Evolutionary conservation across 345 rosid species (phyloP), one percentile per base, ranked within the genome.

Genomic region (Heritiera littoralis): DNA sequence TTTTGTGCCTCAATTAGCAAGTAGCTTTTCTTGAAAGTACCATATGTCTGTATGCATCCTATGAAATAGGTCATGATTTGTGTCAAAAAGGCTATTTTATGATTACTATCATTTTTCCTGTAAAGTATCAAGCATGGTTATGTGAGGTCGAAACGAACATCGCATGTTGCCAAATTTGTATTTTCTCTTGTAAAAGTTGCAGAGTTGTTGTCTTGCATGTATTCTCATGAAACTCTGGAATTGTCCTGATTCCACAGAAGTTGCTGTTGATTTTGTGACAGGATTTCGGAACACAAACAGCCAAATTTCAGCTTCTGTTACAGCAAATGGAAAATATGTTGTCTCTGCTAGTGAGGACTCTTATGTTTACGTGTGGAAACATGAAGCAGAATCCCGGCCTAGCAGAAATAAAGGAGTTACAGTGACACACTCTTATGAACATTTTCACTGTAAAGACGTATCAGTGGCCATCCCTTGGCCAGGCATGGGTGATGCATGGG

Each of bases 331-430:
- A 79, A 94, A 90, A 86, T 91, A 90, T 54, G 90, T 96, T 9
- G 89, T 96, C 49, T 86, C 98, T 74, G 99, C 99, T 18, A 94
- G 99, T 75, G 98, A 96, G 86, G 98, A 94, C 84, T 96, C 99
- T n/a, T 85, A 88, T 40, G 98, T 96, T 23, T 96, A 92, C 74
- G 84, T 96, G 61, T 96, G 98, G 98, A 96, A 92, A 83, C 90
- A 96, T 67, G 97, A 92, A 77, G 85, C 92, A 48, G 90, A 87
- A 83, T 96, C 97, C 67, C 88, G 93, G 84, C 89, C 94, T 38
- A 86, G 91, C 84, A 89, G 89, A 81, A 88, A 74, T 79, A 95
- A 95, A 86, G 88, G 87, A 74, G 90, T 90, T 63, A 78, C 92
- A 0, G 87, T 89, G 6, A 92, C 98, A 0, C 87, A 58, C 79